A percentile compares a stretch with the other conserved stretches of the same genome.
Conservation (phyloP, 2,329 filamentous ascomycete genomes). For the Microsporum audouinii region DNA sequence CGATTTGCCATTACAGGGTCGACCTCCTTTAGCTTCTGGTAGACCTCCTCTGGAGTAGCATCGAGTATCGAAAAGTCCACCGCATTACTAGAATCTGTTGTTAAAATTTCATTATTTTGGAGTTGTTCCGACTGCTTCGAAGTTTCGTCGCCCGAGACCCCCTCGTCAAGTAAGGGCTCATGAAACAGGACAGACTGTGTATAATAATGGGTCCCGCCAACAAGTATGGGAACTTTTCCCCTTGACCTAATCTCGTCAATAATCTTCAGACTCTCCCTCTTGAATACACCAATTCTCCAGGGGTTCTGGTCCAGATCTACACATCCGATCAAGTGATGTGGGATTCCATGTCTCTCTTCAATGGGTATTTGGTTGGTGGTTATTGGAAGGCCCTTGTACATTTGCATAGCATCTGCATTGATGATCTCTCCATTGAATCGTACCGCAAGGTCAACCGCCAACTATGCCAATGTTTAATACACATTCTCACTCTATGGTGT, state of each 20-base stretch:
- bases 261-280: conserved; percentile 52
- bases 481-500: neutral
- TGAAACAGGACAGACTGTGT: conserved; percentile 78
- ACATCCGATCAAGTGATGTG: conserved; percentile 77
- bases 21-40: conserved; percentile 61
- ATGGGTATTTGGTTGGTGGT: conserved; percentile 85
- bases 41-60: conserved; percentile 57
- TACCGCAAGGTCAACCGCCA: conserved; percentile 76
- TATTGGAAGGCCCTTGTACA: conserved; percentile 82
- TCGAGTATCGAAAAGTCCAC: conserved; percentile 58
- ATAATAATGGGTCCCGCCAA: conserved; percentile 94
- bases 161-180: conserved; percentile 47
- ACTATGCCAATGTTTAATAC: conserved; percentile 39
- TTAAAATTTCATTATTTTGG: conserved; percentile 18
- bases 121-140: conserved; percentile 4
- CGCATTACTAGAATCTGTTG: conserved; percentile 25
- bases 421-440: conserved; percentile 86
- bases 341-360: conserved; percentile 64
- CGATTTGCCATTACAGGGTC: conserved; percentile 80
- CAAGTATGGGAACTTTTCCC: conserved; percentile 75
- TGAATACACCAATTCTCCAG: conserved; percentile 74
- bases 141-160: conserved; percentile 15
- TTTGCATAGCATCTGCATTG: conserved; percentile 96
- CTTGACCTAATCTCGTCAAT: conserved; percentile 68
- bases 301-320: conserved; percentile 64